Conservation (phyloP, 345 rosid species). For the Lepidium didymum region DNA sequence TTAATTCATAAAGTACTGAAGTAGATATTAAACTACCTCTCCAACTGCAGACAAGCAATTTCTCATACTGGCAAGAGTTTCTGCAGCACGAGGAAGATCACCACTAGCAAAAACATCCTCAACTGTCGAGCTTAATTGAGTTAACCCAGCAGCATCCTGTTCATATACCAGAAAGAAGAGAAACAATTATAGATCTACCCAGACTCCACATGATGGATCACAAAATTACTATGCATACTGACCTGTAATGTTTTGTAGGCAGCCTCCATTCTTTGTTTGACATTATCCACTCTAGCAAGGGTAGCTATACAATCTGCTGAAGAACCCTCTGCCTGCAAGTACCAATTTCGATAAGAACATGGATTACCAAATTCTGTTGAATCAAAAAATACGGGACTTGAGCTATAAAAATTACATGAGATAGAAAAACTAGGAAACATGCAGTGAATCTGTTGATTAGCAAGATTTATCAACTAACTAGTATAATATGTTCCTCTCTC, state of each 20-base stretch:
- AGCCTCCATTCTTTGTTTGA: conserved; percentile 97
- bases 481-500: neutral
- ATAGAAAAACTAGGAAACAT: neutral
- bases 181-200: neutral
- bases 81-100: conserved; percentile 98
- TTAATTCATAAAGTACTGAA: neutral
- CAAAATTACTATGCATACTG: neutral
- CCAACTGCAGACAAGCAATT: conserved; percentile 98
- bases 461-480: neutral
- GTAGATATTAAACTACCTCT: conserved; percentile 45
- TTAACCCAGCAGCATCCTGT: conserved; percentile 96
- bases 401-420: too few relatives aligned
- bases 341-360: neutral
- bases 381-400: too few relatives aligned
- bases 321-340: conserved; percentile 81
- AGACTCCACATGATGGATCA: neutral
- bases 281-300: conserved; percentile 88
- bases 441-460: neutral
- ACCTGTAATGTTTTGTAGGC: conserved; percentile 93
- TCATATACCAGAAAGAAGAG: neutral
- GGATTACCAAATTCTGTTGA: neutral
- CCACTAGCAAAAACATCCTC: conserved; percentile 98
- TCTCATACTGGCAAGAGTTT: conserved; percentile 97
- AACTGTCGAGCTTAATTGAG: conserved; percentile 91
- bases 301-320: conserved; percentile 90